Percentiles rank a stretch among this genome's conserved stretches.
These are phyloP conservation scores for Ampelocalamus luodianensis DNA, from an alignment of 176 grass and related monocot species.

Conservation along the genomic window DNA sequence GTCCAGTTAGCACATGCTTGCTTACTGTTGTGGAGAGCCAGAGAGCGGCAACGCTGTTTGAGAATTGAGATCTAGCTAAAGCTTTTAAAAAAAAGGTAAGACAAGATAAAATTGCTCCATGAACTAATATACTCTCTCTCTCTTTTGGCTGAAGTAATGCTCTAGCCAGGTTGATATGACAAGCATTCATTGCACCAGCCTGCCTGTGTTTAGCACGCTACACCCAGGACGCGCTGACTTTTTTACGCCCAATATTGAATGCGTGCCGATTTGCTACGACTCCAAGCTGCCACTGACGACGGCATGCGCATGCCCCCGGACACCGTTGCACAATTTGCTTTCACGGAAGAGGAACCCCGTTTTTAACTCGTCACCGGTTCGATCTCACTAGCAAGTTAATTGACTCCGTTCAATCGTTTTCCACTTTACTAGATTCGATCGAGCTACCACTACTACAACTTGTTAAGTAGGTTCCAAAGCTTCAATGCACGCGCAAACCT, in stretches of 20 bases:
- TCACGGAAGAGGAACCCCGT: background rate
- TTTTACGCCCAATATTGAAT: background rate
- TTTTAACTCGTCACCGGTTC: background rate
- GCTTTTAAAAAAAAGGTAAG: too few relatives aligned
- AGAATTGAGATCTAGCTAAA: background rate
- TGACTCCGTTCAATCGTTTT: background rate
- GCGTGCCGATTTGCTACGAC: background rate
- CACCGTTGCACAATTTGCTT: slow-evolving; percentile 33
- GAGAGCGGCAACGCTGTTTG: background rate
- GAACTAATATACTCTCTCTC: background rate
- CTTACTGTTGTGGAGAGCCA: background rate
- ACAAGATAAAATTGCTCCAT: background rate
- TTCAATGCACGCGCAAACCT: slow-evolving; percentile 11
- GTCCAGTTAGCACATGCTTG: background rate
- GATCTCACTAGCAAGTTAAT: background rate
- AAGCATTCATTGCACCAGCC: slow-evolving; percentile 1
- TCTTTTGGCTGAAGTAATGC: background rate
- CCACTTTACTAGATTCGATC: background rate
- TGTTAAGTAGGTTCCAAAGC: background rate
- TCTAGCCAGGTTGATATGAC: slow-evolving; percentile 8
- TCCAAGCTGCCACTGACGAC: background rate
- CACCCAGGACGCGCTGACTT: slow-evolving; percentile 22
- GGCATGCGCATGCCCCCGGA: slow-evolving; percentile 1
- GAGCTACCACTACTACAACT: background rate
- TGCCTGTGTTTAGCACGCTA: background rate